Conservation (phyloP, 495 filamentous ascomycete genomes). For the Aspergillus ellipticus region DNA sequence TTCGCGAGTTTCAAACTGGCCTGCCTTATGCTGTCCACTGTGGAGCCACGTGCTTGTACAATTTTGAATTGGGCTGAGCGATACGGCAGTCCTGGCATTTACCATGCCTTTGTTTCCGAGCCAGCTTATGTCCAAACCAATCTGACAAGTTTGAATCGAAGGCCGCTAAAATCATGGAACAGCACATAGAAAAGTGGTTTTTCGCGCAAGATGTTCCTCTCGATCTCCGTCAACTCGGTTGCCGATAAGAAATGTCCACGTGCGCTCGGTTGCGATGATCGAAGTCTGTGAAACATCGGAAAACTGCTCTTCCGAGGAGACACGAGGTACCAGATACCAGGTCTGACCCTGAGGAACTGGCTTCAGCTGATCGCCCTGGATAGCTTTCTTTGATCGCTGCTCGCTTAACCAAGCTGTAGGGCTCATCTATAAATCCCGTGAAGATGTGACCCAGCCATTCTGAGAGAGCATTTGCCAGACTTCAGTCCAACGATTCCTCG, state of each 20-base stretch:
- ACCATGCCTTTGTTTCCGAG: not conserved
- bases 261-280: not conserved
- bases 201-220: not conserved
- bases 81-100: not conserved
- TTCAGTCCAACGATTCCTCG: not conserved
- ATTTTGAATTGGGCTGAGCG: not conserved
- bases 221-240: not conserved
- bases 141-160: not conserved
- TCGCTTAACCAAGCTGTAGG: not conserved
- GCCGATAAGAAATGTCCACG: not conserved
- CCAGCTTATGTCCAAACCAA: not conserved
- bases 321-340: not conserved
- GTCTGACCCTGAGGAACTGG: not conserved
- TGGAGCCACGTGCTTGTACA: not conserved
- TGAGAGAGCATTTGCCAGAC: not conserved
- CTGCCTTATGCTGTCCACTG: not conserved
- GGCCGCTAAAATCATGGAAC: not conserved
- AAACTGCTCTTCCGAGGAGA: not conserved
- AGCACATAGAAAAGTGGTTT: not conserved
- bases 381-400: not conserved
- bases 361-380: not conserved
- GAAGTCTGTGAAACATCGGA: not conserved
- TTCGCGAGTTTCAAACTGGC: not conserved
- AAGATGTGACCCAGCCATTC: not conserved
- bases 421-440: not conserved